A percentile compares a stretch with the other conserved stretches of the same genome.
Evolutionary conservation across 2,329 filamentous ascomycete genomes (phyloP).

Genomic region (Allantophomopsis lycopodina): DNA sequence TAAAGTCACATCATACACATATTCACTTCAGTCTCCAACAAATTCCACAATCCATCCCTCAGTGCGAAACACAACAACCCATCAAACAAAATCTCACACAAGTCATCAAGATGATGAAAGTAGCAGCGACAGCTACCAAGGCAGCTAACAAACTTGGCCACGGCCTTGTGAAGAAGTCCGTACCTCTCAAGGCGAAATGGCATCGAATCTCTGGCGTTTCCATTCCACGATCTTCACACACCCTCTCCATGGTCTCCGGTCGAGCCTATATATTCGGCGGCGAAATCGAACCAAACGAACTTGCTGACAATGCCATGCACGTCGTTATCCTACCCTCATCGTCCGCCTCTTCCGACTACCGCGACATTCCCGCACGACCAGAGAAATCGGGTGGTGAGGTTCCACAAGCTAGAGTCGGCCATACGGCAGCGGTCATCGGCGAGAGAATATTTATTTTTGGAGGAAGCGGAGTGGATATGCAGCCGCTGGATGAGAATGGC

Average conservation of each 20-base stretch:
- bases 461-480: conserved; percentile 56
- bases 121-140: conserved; percentile 9
- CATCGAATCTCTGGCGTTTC: conserved; percentile 36
- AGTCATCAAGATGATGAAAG: conserved; percentile 13
- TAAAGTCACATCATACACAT: too few species aligned
- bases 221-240: conserved; percentile 63
- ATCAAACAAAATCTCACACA: too few species aligned
- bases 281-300: conserved; percentile 50
- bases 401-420: conserved; percentile 57
- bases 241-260: conserved; percentile 43
- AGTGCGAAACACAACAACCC: too few species aligned
- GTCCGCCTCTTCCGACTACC: conserved; percentile 42
- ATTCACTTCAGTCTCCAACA: too few species aligned
- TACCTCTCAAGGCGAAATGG: conserved; percentile 41
- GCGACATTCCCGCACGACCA: conserved; percentile 34
- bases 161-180: conserved; percentile 12
- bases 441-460: conserved; percentile 70
- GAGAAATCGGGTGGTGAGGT: conserved; percentile 28
- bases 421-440: conserved; percentile 55
- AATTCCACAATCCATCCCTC: too few species aligned
- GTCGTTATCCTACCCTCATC: conserved; percentile 45
- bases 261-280: conserved; percentile 66
- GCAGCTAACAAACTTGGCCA: conserved; percentile 10
- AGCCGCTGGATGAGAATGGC: conserved; percentile 60
- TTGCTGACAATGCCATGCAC: conserved; percentile 62